These are phyloP conservation scores for Ustilago cynodontis DNA, from an alignment of 1,284 basidiomycete species.

Conservation along the genomic window DNA sequence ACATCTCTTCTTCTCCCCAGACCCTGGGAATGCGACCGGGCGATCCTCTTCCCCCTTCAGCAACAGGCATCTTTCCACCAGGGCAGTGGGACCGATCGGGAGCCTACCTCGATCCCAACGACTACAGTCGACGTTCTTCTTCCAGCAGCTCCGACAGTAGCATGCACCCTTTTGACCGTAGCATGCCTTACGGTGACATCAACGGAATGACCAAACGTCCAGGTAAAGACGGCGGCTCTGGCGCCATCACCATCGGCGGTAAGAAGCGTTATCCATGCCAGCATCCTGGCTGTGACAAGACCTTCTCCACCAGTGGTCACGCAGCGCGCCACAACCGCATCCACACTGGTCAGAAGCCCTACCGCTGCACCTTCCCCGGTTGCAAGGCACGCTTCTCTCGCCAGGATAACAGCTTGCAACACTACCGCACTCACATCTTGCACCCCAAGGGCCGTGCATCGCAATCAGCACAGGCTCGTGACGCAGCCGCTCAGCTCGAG, in stretches of 20 bases:
- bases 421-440: constrained; percentile 68
- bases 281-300: constrained; percentile 75
- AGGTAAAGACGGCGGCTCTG: constrained; percentile 43
- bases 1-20: constrained; percentile 39
- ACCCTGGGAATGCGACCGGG: constrained; percentile 24
- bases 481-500: constrained; percentile 45
- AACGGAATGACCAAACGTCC: constrained; percentile 27
- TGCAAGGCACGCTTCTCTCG: constrained; percentile 69
- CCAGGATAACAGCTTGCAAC: constrained; percentile 69
- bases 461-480: constrained; percentile 45
- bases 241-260: constrained; percentile 60
- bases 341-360: constrained; percentile 75
- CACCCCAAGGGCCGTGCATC: constrained; percentile 60
- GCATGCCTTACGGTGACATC: constrained; percentile 39
- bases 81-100: constrained; percentile 49
- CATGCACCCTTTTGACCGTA: constrained; percentile 37
- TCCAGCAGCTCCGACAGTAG: constrained; percentile 37
- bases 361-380: constrained; percentile 67
- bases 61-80: constrained; percentile 43
- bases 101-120: constrained; percentile 35
- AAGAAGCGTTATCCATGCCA: constrained; percentile 75
- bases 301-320: constrained; percentile 85
- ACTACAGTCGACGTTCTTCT: constrained; percentile 42
- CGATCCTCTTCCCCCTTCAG: constrained; percentile 42
- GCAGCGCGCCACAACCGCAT: constrained; percentile 82